phyloP scores from a whole-genome alignment of 73 alveolate genomes.

The Paramecium tetraurelia region DNA sequence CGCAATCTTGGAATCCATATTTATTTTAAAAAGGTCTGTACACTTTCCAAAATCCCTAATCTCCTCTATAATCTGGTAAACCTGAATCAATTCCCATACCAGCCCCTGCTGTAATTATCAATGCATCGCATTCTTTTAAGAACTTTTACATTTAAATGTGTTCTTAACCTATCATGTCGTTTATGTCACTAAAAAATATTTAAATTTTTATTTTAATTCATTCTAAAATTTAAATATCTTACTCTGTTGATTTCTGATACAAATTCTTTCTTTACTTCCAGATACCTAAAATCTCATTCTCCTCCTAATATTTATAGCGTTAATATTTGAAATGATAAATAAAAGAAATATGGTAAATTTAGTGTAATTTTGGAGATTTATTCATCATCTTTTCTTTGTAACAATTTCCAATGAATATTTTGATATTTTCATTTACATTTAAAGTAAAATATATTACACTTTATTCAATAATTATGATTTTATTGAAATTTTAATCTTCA shows the following conservation, averaged over 20 bases:
- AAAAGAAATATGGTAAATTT: too few species aligned
- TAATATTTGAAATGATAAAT: too few species aligned
- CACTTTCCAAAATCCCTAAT: conserved; percentile 59
- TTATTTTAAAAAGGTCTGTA: conserved; percentile 48
- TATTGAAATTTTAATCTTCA: too few species aligned
- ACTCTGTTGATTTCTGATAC: not conserved
- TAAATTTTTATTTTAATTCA: not conserved
- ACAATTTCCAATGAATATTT: too few species aligned
- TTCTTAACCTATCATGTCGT: not conserved
- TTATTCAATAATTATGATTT: too few species aligned
- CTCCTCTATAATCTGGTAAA: conserved; percentile 79
- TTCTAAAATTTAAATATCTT: not conserved
- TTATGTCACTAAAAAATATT: not conserved
- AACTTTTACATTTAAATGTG: not conserved
- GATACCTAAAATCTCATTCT: not conserved
- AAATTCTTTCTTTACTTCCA: not conserved
- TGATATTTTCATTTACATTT: too few species aligned
- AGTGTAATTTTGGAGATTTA: too few species aligned
- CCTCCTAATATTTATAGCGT: too few species aligned
- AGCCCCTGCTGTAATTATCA: conserved; percentile 77
- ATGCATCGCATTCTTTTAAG: not conserved
- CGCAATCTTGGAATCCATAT: conserved; percentile 61
- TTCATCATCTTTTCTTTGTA: too few species aligned
- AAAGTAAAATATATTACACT: too few species aligned
- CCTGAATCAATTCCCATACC: conserved; percentile 85